Base-by-base conservation (phyloP, 2,329 filamentous ascomycete species). In the Sarocladium strictum region DNA sequence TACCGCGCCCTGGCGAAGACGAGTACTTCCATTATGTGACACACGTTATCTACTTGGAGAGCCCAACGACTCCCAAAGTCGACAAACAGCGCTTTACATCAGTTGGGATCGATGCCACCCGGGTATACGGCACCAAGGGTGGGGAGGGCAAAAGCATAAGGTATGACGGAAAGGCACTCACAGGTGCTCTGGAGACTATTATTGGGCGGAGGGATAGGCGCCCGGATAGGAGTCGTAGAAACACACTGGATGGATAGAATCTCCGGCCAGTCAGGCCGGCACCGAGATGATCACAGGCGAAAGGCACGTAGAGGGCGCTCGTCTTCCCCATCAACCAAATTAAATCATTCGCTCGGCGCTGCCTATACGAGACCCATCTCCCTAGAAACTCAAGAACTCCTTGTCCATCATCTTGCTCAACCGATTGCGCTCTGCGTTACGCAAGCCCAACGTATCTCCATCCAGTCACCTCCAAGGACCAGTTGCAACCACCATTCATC, bases 41-140 rank as follows among this genome's bases (percentile, higher is more conserved):
- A 6, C 92, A 97, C 66, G 68, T 97, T 14, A 77, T 97, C 6
- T 87, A 96, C 64, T 71, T 96, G 0, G 87, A 92, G 40, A 86
- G 85, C 0, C 78, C 83, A 0, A 80, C 79, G 0, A 84, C 86
- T 21, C 92, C 92, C 0, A 72, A 67, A 3, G 86, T 96, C 1
- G 84, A 96, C 61, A 83, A 77, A 51, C 78, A 78, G 5, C 78
- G 77, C 54, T 74, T 97, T 41, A 71, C 71, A 2, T 69, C 71
- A 17, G 67, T 91, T 58, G 91, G 91, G 0, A 89, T 97, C 38
- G 86, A 91, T 62, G 84, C 85, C 15, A 80, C 95, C 14, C 78
- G 85, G 54, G 74, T 96, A 1, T 93, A 94, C 65, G 91, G 90
- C 2, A 79, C 86, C 33, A 83, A 76, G 49, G 73, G 70, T 9